phyloP scores from a whole-genome alignment of 2,329 filamentous ascomycete genomes.

The Penicillium corylophilum region DNA sequence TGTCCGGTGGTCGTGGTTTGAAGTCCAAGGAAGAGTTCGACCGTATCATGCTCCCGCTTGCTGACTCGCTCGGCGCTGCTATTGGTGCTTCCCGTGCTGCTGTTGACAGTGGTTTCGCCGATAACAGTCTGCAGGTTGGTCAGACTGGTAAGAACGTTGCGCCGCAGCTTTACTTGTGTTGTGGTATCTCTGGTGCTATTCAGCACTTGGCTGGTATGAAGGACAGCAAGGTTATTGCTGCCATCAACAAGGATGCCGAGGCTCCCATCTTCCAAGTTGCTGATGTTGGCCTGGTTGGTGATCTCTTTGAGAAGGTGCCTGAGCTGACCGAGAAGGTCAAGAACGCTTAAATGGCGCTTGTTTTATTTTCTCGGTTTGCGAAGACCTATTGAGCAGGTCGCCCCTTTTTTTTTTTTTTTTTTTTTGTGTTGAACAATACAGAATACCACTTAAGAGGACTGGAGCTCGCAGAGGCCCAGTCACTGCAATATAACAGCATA shows the following conservation, averaged over 20 bases:
- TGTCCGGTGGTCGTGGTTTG: slow-evolving; percentile 88
- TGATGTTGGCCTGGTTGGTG: slow-evolving; percentile 91
- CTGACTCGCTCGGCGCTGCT: slow-evolving; percentile 89
- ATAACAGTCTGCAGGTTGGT: slow-evolving; percentile 97
- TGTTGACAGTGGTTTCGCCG: slow-evolving; percentile 94
- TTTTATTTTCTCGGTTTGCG: slow-evolving; percentile 18
- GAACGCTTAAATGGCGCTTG: slow-evolving; percentile 32
- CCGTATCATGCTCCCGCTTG: slow-evolving; percentile 83
- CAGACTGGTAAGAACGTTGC: slow-evolving; percentile 99
- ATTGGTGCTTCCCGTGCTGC: slow-evolving; percentile 93
- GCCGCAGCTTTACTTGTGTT: slow-evolving; percentile 90
- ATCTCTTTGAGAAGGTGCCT: slow-evolving; percentile 92
- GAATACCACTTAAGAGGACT: slow-evolving; percentile 20
- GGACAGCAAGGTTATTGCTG: slow-evolving; percentile 98
- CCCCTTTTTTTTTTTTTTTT: slow-evolving; percentile 5
- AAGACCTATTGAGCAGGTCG: slow-evolving; percentile 17
- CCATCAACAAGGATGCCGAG: slow-evolving; percentile 96
- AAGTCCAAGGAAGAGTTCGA: slow-evolving; percentile 99
- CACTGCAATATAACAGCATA: slow-evolving; percentile 12
- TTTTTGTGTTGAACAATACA: slow-evolving; percentile 16
- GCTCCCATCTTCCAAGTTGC: slow-evolving; percentile 98
- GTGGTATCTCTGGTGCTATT: slow-evolving; percentile 94
- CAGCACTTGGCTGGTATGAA: slow-evolving; percentile 99
- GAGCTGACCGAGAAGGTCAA: slow-evolving; percentile 96
- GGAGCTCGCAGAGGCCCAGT: slow-evolving; percentile 1